Evolutionary conservation across 345 rosid species (phyloP).

Genomic region (Acer negundo): DNA sequence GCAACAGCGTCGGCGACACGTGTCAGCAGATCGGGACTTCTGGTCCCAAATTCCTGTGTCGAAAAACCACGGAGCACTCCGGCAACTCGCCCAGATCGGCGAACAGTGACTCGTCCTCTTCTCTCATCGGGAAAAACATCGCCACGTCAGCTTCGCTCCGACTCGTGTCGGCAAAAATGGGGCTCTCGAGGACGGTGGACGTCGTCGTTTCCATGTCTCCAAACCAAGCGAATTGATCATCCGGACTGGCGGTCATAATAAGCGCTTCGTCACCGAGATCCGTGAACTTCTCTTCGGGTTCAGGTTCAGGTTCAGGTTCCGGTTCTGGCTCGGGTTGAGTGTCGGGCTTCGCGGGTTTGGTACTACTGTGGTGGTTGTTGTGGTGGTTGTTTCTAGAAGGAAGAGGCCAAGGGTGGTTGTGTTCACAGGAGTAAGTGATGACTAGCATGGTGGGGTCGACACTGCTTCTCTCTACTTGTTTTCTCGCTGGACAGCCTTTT

Average conservation of each 20-base stretch:
- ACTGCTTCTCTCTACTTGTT: slow-evolving; percentile 94
- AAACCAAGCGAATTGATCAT: slow-evolving; percentile 78
- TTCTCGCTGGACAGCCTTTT: slow-evolving; percentile 95
- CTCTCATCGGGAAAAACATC: slow-evolving; percentile 64
- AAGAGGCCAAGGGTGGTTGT: slow-evolving; percentile 90
- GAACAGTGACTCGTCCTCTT: slow-evolving; percentile 90
- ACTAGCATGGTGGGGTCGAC: slow-evolving; percentile 81
- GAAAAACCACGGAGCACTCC: slow-evolving; percentile 83
- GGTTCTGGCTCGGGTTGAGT: slow-evolving; percentile 37
- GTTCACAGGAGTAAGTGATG: slow-evolving; percentile 86
- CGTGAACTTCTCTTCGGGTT: slow-evolving; percentile 46
- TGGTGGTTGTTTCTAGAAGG: slow-evolving; percentile 53
- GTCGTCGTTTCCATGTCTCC: slow-evolving; percentile 76
- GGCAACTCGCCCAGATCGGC: slow-evolving; percentile 99
- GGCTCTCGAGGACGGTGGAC: slow-evolving; percentile 68
- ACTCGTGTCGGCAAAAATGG: slow-evolving; percentile 52
- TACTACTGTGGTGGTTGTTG: slow-evolving; percentile 23
- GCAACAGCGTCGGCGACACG: slow-evolving; percentile 28
- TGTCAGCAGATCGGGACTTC: slow-evolving; percentile 74
- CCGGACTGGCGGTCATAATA: slow-evolving; percentile 34
- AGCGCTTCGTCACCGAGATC: slow-evolving; percentile 52
- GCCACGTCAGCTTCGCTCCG: slow-evolving; percentile 38
- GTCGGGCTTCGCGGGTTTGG: slow-evolving; percentile 20
- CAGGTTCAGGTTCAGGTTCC: slow-evolving; percentile 36
- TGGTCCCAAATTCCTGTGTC: slow-evolving; percentile 67